phyloP scores from a whole-genome alignment of 2,329 filamentous ascomycete species.

The Plenodomus biglobosus region DNA sequence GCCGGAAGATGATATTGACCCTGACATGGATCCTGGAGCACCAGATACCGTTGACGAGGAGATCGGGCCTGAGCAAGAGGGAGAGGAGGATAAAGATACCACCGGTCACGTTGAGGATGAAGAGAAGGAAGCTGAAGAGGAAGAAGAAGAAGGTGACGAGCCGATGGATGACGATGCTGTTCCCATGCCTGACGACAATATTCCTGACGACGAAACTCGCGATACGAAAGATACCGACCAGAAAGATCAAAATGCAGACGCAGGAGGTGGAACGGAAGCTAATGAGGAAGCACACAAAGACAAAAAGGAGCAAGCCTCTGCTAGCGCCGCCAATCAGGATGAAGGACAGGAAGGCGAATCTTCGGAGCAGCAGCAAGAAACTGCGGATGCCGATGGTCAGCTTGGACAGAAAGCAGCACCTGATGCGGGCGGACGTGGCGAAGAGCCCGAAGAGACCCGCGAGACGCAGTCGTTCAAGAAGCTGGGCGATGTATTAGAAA shows the following conservation, averaged over 20 bases:
- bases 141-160: constrained; percentile 52
- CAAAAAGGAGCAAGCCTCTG: constrained; percentile 61
- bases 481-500: constrained; percentile 86
- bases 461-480: constrained; percentile 83
- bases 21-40: constrained; percentile 31
- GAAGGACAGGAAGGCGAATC: constrained; percentile 67
- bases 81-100: constrained; percentile 40
- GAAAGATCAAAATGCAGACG: constrained; percentile 58
- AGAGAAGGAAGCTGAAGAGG: constrained; percentile 49
- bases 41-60: constrained; percentile 41
- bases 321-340: constrained; percentile 61
- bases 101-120: constrained; percentile 41
- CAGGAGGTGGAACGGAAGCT: constrained; percentile 65
- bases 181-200: constrained; percentile 52
- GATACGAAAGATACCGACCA: constrained; percentile 53
- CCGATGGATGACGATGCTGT: constrained; percentile 47
- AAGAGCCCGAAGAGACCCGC: constrained; percentile 44
- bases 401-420: constrained; percentile 40
- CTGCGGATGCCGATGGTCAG: constrained; percentile 64
- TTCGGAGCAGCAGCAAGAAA: constrained; percentile 64
- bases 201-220: constrained; percentile 52
- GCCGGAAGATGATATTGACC: constrained; percentile 36
- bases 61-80: constrained; percentile 35
- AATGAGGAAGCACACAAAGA: constrained; percentile 58
- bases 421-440: constrained; percentile 41